phyloP scores from a whole-genome alignment of 129 eudicot species.

The Centrapalus pauciflorus region DNA sequence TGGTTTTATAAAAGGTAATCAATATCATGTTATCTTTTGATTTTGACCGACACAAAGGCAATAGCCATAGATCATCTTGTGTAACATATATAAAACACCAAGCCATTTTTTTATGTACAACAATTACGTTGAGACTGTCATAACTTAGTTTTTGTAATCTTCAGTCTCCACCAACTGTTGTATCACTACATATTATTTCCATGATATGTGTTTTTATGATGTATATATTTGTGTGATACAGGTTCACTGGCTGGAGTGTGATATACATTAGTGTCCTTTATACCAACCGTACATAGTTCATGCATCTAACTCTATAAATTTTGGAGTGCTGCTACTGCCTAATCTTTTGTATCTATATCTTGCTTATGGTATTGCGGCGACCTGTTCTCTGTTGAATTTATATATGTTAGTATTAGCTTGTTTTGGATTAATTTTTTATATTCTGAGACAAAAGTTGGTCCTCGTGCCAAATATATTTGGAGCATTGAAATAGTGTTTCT shows the following conservation, averaged over 20 bases:
- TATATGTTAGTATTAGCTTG: neutral
- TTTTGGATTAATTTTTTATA: neutral
- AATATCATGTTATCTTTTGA: too few species aligned
- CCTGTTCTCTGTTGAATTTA: neutral
- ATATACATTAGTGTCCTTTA: too few species aligned
- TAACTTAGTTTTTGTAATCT: neutral
- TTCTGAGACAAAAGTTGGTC: neutral
- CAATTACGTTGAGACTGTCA: too few species aligned
- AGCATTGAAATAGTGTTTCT: neutral
- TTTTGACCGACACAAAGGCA: too few species aligned
- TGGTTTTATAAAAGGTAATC: neutral
- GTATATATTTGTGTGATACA: neutral
- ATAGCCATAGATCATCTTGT: too few species aligned
- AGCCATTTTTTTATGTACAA: too few species aligned
- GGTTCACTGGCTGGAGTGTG: neutral
- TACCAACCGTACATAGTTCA: constrained; percentile 14
- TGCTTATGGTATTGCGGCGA: neutral
- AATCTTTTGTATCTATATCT: neutral
- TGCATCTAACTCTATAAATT: neutral
- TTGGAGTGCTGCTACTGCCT: constrained; percentile 3
- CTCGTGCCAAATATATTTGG: neutral
- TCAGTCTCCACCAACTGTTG: neutral
- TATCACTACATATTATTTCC: neutral
- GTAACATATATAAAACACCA: too few species aligned
- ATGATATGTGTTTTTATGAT: neutral